Evolutionary conservation across 306 rosid species (phyloP).

Genomic region (Corylus avellana): DNA sequence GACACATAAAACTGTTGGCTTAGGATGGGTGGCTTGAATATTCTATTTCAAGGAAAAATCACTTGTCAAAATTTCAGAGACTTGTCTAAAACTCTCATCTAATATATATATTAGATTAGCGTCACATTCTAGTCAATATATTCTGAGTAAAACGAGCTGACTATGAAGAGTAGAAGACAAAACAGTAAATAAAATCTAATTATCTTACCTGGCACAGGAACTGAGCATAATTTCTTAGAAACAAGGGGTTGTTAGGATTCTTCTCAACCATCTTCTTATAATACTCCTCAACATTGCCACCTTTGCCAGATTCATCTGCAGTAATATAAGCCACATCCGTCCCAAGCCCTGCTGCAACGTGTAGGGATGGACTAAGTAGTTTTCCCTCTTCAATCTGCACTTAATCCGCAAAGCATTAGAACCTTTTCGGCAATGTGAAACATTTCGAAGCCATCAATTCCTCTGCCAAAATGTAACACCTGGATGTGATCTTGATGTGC

Average conservation of each 20-base stretch:
- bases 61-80: no score
- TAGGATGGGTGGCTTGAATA: no score
- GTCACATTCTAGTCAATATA: background rate
- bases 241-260: constrained; percentile 56
- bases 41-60: no score
- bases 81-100: no score
- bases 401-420: constrained; percentile 23
- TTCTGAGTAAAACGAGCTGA: background rate
- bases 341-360: constrained; percentile 24
- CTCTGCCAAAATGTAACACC: constrained; percentile 36
- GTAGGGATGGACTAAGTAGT: constrained; percentile 12
- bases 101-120: no score
- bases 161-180: background rate
- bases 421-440: constrained; percentile 10
- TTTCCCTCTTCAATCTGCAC: constrained; percentile 45
- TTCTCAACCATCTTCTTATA: constrained; percentile 56
- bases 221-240: constrained; percentile 71
- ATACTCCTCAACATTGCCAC: constrained; percentile 39
- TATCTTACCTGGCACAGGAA: constrained; percentile 68
- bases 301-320: constrained; percentile 22
- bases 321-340: constrained; percentile 28
- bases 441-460: constrained; percentile 6
- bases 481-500: constrained; percentile 26
- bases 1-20: no score
- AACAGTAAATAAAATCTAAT: constrained; percentile 4